A percentile compares a stretch with the other conserved stretches of the same genome.
These are phyloP conservation scores for Orbilia javanica DNA, from an alignment of 2,329 filamentous ascomycete genomes.

Conservation along the genomic window DNA sequence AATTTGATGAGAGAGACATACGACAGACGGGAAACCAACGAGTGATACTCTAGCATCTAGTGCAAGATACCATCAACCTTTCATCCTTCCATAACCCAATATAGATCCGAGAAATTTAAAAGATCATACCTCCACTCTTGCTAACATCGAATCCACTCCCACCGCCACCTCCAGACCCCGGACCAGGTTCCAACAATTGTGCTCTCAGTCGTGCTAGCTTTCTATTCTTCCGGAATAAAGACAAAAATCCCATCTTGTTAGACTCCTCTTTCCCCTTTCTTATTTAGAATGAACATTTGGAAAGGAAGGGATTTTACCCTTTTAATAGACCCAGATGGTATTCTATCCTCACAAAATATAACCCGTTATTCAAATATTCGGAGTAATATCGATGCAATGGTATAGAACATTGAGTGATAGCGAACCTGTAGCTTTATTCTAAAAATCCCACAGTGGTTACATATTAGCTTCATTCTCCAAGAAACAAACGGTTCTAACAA, in stretches of 20 bases:
- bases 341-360: constrained; percentile 71
- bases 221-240: constrained; percentile 68
- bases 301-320: constrained; percentile 72
- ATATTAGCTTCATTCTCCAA: too few species aligned
- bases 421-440: constrained; percentile 98
- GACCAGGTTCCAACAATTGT: constrained; percentile 89
- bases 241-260: background rate
- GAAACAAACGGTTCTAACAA: too few species aligned
- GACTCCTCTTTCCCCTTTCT: constrained; percentile 58
- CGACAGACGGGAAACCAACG: constrained; percentile 98
- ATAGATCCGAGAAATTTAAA: background rate
- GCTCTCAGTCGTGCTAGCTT: constrained; percentile 95
- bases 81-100: background rate
- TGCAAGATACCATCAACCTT: background rate
- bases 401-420: background rate
- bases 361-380: background rate
- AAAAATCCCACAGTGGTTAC: background rate
- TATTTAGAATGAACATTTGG: background rate
- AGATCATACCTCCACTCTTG: constrained; percentile 76
- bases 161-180: constrained; percentile 80
- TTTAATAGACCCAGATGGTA: constrained; percentile 98
- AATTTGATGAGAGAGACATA: constrained; percentile 17
- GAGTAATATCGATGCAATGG: background rate
- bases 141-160: constrained; percentile 90
- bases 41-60: constrained; percentile 91